Evolutionary conservation across 345 rosid species (phyloP).

Genomic region (Hibiscus trionum): DNA sequence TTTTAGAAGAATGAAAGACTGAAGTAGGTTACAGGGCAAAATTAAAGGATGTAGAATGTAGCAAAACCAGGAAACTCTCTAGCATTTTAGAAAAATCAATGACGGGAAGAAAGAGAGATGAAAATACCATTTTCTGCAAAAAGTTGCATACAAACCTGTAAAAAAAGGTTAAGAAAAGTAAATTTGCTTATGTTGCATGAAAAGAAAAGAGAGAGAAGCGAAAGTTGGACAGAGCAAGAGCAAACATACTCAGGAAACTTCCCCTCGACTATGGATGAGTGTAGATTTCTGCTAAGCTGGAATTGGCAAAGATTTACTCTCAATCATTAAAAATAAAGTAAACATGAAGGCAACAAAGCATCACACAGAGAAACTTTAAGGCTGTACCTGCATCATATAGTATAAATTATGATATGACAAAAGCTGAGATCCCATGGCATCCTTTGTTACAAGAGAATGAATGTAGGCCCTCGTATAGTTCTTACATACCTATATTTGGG

Average conservation of each 20-base stretch:
- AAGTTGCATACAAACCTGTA: conserved; percentile 59
- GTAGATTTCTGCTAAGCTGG: conserved; percentile 72
- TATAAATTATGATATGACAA: conserved; percentile 67
- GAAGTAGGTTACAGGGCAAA: neutral
- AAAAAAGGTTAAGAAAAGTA: neutral
- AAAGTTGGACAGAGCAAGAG: conserved; percentile 7
- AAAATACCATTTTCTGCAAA: conserved; percentile 63
- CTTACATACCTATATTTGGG: conserved; percentile 57
- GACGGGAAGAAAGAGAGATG: conserved; percentile 5
- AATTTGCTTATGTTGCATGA: neutral
- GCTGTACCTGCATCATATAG: conserved; percentile 32
- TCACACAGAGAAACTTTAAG: conserved; percentile 1
- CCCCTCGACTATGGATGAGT: conserved; percentile 46
- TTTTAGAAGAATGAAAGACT: neutral
- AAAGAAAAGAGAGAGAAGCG: neutral
- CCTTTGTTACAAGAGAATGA: conserved; percentile 66
- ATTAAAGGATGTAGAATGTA: neutral
- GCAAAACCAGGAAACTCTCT: neutral
- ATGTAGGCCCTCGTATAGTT: conserved; percentile 67
- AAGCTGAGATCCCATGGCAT: conserved; percentile 84
- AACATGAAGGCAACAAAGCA: conserved; percentile 1
- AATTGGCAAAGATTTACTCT: conserved; percentile 10
- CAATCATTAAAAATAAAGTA: neutral
- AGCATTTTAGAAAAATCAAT: neutral
- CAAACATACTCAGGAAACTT: conserved; percentile 59